Base-by-base conservation (phyloP, 2,329 filamentous ascomycete species). In the Colletotrichum magnum region DNA sequence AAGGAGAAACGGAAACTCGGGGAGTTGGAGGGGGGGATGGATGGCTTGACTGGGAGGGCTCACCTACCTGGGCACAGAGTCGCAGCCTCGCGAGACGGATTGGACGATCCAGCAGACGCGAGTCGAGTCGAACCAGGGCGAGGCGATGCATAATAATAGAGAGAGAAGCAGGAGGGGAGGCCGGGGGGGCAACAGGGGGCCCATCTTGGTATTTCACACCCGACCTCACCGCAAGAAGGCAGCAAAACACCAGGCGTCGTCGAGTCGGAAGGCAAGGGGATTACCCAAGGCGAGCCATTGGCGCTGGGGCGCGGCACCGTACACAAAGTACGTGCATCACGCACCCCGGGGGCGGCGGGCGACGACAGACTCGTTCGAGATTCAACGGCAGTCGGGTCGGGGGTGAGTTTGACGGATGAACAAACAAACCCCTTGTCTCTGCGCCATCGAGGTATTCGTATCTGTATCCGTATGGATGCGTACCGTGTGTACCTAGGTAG, bases 31-130 rank as follows among this genome's bases (percentile, higher is more conserved):
- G 21, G 21, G 21, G 54, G 45, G 53, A 43, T 48, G 39, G 21
- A 24, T 12, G 54, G 13, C 10, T 43, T 32, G 51, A 13, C 39
- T 41, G 39, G 53, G 43, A 56, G 62, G 56, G 50, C 50, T 45
- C 36, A 52, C 50, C 50, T 61, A 52, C 50, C 50, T 61, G 21
- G 61, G n/a, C 15, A 54, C 18, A 3, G 43, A 56, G 62, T 61
- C 32, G 43, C 62, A 66, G 62, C 66, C 66, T 69, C 54, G 62
- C 43, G 36, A 41, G 18, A 56, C 13, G 50, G 28, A 47, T 60
- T 65, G 66, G 62, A 61, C 43, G 51, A 66, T 66, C 43, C 36
- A 24, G 56, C 41, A 50, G 18, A 18, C 56, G 53, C 51, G 66
- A 69, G 62, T 69, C 66, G 62, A 45, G 45, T 28, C 43, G 21